Percentiles rank a stretch among this genome's conserved stretches.
phyloP scores from a whole-genome alignment of 2,329 filamentous ascomycete species.

The Rhinocladiella mackenziei region DNA sequence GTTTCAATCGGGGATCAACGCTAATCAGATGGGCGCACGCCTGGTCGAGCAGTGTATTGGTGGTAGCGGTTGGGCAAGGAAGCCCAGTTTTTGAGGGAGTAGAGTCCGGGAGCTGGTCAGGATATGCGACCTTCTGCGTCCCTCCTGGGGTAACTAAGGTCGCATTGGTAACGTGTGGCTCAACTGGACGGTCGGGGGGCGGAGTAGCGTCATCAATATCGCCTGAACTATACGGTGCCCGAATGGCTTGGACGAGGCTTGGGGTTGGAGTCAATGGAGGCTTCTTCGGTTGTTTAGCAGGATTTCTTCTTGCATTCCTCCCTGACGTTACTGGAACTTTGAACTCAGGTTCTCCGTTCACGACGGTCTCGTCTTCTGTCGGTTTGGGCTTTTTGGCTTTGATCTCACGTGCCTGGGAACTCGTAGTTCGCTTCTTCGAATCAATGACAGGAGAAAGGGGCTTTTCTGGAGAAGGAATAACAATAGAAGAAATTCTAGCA shows the following conservation, averaged over 20 bases:
- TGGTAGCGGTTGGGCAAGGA: constrained; percentile 53
- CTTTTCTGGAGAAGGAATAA: neutral
- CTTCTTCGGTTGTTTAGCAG: constrained; percentile 30
- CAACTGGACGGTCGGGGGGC: constrained; percentile 44
- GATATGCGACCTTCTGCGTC: constrained; percentile 46
- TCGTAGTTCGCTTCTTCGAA: constrained; percentile 26
- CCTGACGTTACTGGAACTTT: constrained; percentile 32
- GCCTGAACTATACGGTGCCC: constrained; percentile 41
- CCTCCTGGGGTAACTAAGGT: constrained; percentile 47
- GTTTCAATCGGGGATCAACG: constrained; percentile 67
- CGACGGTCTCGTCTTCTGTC: constrained; percentile 1
- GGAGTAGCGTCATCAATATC: constrained; percentile 40
- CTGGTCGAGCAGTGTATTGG: constrained; percentile 67
- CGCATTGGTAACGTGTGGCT: constrained; percentile 47
- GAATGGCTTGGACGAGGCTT: constrained; percentile 46
- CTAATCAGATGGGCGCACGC: constrained; percentile 70
- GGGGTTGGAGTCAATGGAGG: constrained; percentile 49
- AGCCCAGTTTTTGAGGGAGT: constrained; percentile 40
- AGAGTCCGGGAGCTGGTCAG: constrained; percentile 38
- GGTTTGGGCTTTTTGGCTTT: constrained; percentile 23
- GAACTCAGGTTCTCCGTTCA: constrained; percentile 20
- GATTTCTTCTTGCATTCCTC: constrained; percentile 30
- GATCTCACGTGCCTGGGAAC: constrained; percentile 8
- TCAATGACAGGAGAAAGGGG: neutral
- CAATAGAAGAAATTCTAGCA: constrained; percentile 14